Evolutionary conservation across 345 rosid species (phyloP).

Genomic region (Citrus inodora): DNA sequence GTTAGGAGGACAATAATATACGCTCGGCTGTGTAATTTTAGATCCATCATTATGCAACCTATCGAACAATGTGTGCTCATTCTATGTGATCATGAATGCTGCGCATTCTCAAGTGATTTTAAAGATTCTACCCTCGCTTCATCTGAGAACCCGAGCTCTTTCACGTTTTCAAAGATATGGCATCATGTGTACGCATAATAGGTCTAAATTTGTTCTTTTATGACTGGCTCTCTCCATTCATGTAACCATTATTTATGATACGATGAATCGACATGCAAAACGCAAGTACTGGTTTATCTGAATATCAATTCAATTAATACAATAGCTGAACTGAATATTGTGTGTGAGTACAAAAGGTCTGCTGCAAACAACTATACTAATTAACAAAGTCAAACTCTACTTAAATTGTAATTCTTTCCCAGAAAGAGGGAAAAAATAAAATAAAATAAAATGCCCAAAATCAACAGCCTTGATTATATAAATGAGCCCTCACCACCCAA

Average conservation of each 20-base stretch:
- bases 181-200: not conserved
- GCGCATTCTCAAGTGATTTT: too few relatives aligned
- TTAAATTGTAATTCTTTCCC: not conserved
- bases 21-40: not conserved
- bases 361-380: not conserved
- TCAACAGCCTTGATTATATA: constrained; percentile 1
- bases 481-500: constrained; percentile 3
- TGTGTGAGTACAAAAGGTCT: not conserved
- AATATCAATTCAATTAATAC: constrained; percentile 10
- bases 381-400: not conserved
- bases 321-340: not conserved
- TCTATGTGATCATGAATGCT: too few relatives aligned
- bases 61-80: not conserved
- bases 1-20: not conserved
- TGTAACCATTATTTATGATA: too few relatives aligned
- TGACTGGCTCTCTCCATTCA: too few relatives aligned
- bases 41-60: not conserved
- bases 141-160: not conserved
- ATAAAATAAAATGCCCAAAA: not conserved
- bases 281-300: not conserved
- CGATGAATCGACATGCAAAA: not conserved
- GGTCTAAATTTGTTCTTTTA: not conserved
- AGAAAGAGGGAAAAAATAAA: not conserved
- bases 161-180: not conserved
- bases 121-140: not conserved